These are phyloP conservation scores for Penicillium macrosclerotiorum DNA, from an alignment of 495 filamentous ascomycete species.

Conservation along the genomic window DNA sequence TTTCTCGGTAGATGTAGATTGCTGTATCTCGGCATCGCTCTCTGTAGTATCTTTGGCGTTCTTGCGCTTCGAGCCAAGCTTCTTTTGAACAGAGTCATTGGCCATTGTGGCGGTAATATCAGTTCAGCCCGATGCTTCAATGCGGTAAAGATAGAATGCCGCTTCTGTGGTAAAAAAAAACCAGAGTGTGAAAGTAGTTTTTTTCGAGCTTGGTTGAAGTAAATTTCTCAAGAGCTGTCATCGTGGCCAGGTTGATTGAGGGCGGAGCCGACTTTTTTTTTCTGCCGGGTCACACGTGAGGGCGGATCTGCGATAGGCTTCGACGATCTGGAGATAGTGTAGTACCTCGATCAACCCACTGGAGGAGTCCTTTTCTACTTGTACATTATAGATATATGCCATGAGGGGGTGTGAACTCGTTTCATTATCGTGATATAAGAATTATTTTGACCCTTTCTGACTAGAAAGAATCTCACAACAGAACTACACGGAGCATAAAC, in stretches of 20 bases:
- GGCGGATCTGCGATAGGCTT: constrained; percentile 7
- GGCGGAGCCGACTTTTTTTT: constrained; percentile 16
- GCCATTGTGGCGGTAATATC: constrained; percentile 15
- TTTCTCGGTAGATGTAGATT: constrained; percentile 12
- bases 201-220: not conserved
- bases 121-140: too few species aligned
- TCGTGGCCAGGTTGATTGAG: not conserved
- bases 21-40: constrained; percentile 15
- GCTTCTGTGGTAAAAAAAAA: too few species aligned
- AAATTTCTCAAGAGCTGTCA: not conserved
- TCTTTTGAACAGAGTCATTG: constrained; percentile 42
- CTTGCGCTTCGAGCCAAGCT: constrained; percentile 74
- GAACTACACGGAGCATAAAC: too few species aligned
- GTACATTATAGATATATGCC: not conserved
- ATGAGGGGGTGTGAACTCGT: too few species aligned
- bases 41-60: constrained; percentile 48
- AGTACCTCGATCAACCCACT: not conserved
- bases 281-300: constrained; percentile 9
- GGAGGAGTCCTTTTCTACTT: too few species aligned
- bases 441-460: not conserved
- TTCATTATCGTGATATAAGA: not conserved
- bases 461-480: too few species aligned
- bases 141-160: too few species aligned
- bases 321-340: not conserved
- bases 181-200: not conserved